Evolutionary conservation across 352 stramenopile genomes (phyloP).

Genomic region (Thalassiosira tumida): DNA sequence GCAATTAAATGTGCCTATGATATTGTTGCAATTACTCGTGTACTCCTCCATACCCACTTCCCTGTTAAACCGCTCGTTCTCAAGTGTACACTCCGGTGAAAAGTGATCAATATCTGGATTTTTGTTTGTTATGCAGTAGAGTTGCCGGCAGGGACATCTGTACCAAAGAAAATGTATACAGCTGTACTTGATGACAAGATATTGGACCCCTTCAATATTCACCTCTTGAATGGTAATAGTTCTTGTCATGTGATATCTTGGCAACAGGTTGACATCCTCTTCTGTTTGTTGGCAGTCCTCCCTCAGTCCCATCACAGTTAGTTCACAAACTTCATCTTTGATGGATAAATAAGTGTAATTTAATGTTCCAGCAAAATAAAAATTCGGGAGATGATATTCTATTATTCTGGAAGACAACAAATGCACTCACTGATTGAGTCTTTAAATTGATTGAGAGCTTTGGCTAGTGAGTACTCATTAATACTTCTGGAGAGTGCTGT

Average conservation of each 20-base stretch:
- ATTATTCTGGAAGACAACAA: not conserved
- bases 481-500: not conserved
- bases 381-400: not conserved
- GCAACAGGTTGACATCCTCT: not conserved
- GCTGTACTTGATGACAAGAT: not conserved
- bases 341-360: not conserved
- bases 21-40: not conserved
- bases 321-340: conserved; percentile 1
- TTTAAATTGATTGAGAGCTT: not conserved
- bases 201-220: not conserved
- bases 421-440: not conserved
- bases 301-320: not conserved
- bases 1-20: not conserved
- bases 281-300: not conserved
- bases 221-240: not conserved
- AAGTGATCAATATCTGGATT: not conserved
- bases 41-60: not conserved
- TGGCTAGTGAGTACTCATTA: not conserved
- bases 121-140: not conserved
- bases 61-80: not conserved
- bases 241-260: conserved; percentile 6
- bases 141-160: not conserved
- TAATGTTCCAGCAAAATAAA: not conserved
- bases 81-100: not conserved
- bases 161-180: not conserved